Percentiles rank a stretch among this genome's conserved stretches.
phyloP scores from a whole-genome alignment of 805 yeast species.

The Lachancea sp. region DNA sequence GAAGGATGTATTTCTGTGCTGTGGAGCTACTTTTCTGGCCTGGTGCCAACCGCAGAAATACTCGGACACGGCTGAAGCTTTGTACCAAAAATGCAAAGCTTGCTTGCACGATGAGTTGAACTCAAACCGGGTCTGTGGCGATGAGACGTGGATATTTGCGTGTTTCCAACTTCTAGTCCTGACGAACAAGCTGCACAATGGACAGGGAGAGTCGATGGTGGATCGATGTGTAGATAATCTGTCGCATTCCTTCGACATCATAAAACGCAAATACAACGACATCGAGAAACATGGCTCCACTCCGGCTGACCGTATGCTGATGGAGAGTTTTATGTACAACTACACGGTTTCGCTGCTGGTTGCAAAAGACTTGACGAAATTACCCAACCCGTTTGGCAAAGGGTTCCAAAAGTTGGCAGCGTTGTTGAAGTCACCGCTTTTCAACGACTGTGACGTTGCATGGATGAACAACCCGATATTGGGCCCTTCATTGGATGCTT shows the following conservation, averaged over 20 bases:
- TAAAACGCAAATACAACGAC: slow-evolving; percentile 11
- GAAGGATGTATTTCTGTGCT: slow-evolving; percentile 15
- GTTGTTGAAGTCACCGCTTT: slow-evolving; percentile 20
- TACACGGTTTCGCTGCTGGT: slow-evolving; percentile 18
- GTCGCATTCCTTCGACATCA: slow-evolving; percentile 16
- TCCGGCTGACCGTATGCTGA: slow-evolving; percentile 17
- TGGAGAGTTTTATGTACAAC: slow-evolving; percentile 19
- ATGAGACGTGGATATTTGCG: slow-evolving; percentile 20
- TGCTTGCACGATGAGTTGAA: slow-evolving; percentile 9
- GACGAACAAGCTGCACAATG: slow-evolving; percentile 16
- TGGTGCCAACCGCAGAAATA: slow-evolving; percentile 19
- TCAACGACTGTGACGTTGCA: slow-evolving; percentile 24
- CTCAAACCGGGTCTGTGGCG: slow-evolving; percentile 11
- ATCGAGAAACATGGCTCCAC: slow-evolving; percentile 10
- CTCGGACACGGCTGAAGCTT: slow-evolving; percentile 12
- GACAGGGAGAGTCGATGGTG: slow-evolving; percentile 13
- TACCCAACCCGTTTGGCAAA: slow-evolving; percentile 18
- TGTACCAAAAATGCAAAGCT: slow-evolving; percentile 14
- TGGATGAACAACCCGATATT: slow-evolving; percentile 40
- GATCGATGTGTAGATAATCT: slow-evolving; percentile 18
- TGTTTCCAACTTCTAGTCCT: slow-evolving; percentile 16
- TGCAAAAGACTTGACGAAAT: slow-evolving; percentile 11
- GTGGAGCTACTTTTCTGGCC: slow-evolving; percentile 19
- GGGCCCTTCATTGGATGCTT: slow-evolving; percentile 35
- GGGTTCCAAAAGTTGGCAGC: slow-evolving; percentile 12